These are phyloP conservation scores for Ustilago esculenta DNA, from an alignment of 1,284 basidiomycete genomes.

Conservation along the genomic window DNA sequence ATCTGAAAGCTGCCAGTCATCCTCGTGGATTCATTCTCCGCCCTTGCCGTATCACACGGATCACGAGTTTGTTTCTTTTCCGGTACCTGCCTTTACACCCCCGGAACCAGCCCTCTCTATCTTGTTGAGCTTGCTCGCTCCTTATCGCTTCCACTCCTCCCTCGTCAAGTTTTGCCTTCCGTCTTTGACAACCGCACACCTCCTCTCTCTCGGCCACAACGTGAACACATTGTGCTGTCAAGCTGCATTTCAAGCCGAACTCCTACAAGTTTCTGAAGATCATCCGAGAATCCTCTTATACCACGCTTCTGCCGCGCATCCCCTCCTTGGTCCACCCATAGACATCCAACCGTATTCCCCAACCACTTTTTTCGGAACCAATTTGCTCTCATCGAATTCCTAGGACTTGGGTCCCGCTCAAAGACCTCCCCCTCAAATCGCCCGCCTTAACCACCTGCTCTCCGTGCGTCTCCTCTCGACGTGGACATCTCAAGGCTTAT, in stretches of 20 bases:
- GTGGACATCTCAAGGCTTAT: too few relatives aligned
- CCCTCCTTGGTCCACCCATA: not conserved
- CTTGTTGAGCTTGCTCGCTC: not conserved
- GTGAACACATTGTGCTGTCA: not conserved
- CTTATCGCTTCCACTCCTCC: not conserved
- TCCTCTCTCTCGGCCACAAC: too few relatives aligned
- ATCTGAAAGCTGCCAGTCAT: too few relatives aligned
- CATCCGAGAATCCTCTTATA: not conserved
- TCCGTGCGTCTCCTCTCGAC: too few relatives aligned
- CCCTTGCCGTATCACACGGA: constrained; percentile 4
- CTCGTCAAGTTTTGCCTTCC: not conserved
- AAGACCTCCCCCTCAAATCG: too few relatives aligned
- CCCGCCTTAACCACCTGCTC: too few relatives aligned
- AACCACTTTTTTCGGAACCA: too few relatives aligned
- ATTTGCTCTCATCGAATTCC: not conserved
- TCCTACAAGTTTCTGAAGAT: not conserved
- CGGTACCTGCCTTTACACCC: not conserved
- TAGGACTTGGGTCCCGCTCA: too few relatives aligned
- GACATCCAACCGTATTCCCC: not conserved
- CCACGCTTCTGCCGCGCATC: not conserved
- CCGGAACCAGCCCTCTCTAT: not conserved
- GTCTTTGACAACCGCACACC: too few relatives aligned
- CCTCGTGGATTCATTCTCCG: too few relatives aligned
- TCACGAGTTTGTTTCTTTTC: too few relatives aligned
- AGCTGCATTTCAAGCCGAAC: not conserved